These are phyloP conservation scores for Haplosporangium sp. DNA, from an alignment of 371 early-diverging fungal species.

Conservation along the genomic window DNA sequence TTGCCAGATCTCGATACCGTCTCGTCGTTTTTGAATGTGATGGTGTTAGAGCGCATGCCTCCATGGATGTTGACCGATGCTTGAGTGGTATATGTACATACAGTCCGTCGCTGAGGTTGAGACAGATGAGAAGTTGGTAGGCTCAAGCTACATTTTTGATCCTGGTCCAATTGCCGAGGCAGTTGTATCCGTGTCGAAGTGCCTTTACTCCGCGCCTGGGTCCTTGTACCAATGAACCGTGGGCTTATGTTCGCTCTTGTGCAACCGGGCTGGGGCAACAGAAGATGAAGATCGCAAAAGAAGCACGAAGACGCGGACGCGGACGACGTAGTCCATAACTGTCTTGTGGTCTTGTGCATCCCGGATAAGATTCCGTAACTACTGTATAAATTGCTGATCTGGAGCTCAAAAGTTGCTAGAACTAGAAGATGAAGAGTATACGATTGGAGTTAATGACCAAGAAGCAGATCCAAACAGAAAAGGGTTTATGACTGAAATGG, in stretches of 20 bases:
- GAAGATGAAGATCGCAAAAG: conserved; percentile 49
- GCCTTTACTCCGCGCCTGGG: conserved; percentile 2
- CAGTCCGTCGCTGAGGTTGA: conserved; percentile 8
- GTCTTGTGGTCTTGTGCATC: conserved; percentile 53
- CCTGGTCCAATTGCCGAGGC: conserved; percentile 14
- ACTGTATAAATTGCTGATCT: not conserved
- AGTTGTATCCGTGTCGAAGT: conserved; percentile 18
- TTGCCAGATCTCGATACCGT: not conserved
- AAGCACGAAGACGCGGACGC: conserved; percentile 37
- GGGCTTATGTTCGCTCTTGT: conserved; percentile 2
- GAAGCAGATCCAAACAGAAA: too few relatives aligned
- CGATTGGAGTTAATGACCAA: too few relatives aligned
- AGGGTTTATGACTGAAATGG: not conserved
- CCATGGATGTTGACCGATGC: conserved; percentile 3
- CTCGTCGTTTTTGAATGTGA: not conserved
- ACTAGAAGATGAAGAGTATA: too few relatives aligned
- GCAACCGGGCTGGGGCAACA: conserved; percentile 10
- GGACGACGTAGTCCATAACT: conserved; percentile 48
- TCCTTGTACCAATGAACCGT: conserved; percentile 2
- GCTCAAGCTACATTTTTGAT: conserved; percentile 7
- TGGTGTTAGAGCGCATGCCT: not conserved
- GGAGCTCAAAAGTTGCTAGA: too few relatives aligned
- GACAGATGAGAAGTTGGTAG: conserved; percentile 1
- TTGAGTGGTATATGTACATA: conserved; percentile 21
- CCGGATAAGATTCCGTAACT: conserved; percentile 1